phyloP scores from a whole-genome alignment of 2,329 filamentous ascomycete species.

The Juglanconis oblonga region DNA sequence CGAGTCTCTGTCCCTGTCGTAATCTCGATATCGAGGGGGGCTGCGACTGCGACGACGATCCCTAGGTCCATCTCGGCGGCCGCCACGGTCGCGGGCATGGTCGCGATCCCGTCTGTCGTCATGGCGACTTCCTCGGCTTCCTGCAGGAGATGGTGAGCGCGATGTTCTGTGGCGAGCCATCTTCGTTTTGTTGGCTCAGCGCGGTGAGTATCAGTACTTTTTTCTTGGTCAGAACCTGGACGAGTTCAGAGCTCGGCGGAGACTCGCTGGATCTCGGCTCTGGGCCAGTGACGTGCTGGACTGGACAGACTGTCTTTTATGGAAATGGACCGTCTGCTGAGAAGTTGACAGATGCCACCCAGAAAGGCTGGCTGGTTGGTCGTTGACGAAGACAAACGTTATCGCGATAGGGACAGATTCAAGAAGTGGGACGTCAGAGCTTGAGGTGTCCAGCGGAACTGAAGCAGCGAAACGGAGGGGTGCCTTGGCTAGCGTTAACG shows the following conservation, averaged over 20 bases:
- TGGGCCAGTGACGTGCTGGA: background rate
- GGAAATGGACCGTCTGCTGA: background rate
- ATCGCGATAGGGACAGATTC: background rate
- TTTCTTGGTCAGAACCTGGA: conserved; percentile 12
- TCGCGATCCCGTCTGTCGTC: conserved; percentile 54
- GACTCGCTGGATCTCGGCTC: conserved; percentile 2
- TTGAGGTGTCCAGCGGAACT: background rate
- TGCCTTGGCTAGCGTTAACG: too few species aligned
- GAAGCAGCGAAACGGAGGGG: background rate
- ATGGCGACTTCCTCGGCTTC: conserved; percentile 54
- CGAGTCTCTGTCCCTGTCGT: conserved; percentile 47
- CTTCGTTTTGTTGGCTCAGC: conserved; percentile 29
- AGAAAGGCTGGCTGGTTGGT: background rate
- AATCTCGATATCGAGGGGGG: conserved; percentile 57
- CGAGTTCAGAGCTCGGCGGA: conserved; percentile 11
- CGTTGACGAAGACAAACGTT: background rate
- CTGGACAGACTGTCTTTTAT: background rate
- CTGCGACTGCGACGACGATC: conserved; percentile 59
- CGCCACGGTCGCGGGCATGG: conserved; percentile 23
- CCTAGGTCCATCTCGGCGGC: conserved; percentile 45
- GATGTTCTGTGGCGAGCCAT: conserved; percentile 66
- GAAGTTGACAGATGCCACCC: background rate
- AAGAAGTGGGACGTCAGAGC: background rate
- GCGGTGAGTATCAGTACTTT: conserved; percentile 30
- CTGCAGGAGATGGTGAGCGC: conserved; percentile 92